A percentile compares a stretch with the other conserved stretches of the same genome.
phyloP scores from a whole-genome alignment of 106 monocot species.

The Agapanthus africanus region DNA sequence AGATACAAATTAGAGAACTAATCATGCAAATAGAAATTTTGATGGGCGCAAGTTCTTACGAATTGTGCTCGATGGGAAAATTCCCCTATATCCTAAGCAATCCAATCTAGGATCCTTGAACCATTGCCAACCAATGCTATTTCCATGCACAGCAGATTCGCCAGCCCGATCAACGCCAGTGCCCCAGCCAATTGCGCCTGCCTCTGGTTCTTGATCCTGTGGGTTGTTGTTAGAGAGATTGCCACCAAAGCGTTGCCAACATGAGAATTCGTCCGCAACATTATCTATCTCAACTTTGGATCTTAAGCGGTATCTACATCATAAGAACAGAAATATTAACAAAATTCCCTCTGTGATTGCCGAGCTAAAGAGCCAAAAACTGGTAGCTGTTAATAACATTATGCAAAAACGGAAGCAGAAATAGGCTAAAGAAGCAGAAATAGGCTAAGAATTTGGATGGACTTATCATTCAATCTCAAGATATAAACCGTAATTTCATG shows the following conservation, averaged over 20 bases:
- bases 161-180: constrained; percentile 37
- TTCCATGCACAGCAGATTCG: constrained; percentile 51
- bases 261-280: constrained; percentile 48
- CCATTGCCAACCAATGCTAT: constrained; percentile 70
- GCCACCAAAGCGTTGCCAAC: constrained; percentile 91
- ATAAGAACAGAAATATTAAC: constrained; percentile 1
- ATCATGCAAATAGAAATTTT: background rate
- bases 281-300: constrained; percentile 93
- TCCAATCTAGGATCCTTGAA: constrained; percentile 73
- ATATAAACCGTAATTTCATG: too few species aligned
- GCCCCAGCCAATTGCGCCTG: constrained; percentile 72
- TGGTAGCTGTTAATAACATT: background rate
- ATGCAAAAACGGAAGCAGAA: background rate
- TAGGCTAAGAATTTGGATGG: too few species aligned
- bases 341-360: background rate
- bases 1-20: background rate
- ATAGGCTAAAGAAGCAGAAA: too few species aligned
- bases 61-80: constrained; percentile 63
- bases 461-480: too few species aligned
- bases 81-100: constrained; percentile 82
- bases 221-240: constrained; percentile 14
- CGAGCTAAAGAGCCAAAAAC: background rate
- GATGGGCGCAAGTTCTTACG: constrained; percentile 42
- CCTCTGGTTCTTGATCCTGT: constrained; percentile 53
- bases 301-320: constrained; percentile 68